Percentiles rank a stretch among this genome's conserved stretches.
Conservation (phyloP, 2,329 filamentous ascomycete genomes). For the Pyrenochaeta sp. region DNA sequence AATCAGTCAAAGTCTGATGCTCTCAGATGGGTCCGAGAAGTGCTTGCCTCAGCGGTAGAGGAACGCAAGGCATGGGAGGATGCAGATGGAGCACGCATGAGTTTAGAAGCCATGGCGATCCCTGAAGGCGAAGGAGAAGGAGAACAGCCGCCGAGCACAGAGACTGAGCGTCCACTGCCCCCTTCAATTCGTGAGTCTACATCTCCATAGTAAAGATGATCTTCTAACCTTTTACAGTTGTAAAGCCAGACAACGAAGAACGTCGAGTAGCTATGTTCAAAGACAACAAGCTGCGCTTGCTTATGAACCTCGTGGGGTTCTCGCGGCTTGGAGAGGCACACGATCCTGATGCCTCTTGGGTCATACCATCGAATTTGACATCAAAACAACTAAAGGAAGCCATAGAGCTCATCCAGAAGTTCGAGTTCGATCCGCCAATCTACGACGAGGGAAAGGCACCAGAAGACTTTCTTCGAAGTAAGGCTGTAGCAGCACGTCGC, state of each 20-base stretch:
- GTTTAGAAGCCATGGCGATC: constrained; percentile 44
- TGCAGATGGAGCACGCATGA: constrained; percentile 68
- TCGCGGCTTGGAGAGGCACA: constrained; percentile 72
- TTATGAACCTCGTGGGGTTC: constrained; percentile 80
- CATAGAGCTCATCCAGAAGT: constrained; percentile 76
- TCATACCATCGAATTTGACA: constrained; percentile 71
- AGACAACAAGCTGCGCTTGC: constrained; percentile 83
- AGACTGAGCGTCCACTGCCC: constrained; percentile 37
- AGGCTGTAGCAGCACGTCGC: constrained; percentile 58
- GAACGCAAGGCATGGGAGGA: constrained; percentile 81
- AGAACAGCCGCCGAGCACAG: constrained; percentile 46
- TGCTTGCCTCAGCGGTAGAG: constrained; percentile 70
- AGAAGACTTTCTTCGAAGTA: constrained; percentile 80
- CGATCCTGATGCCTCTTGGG: constrained; percentile 78
- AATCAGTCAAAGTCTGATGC: constrained; percentile 79
- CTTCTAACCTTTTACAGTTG: constrained; percentile 25
- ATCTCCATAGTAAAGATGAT: constrained; percentile 25
- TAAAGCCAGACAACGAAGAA: constrained; percentile 68
- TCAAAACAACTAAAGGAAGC: constrained; percentile 72
- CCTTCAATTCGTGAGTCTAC: constrained; percentile 55
- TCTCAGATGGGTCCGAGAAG: constrained; percentile 81
- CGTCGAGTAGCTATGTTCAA: constrained; percentile 82
- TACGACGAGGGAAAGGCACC: constrained; percentile 79
- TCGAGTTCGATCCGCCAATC: constrained; percentile 77
- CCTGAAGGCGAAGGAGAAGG: constrained; percentile 27